Percentiles rank a stretch among this genome's conserved stretches.
Evolutionary conservation across 73 alveolate species (phyloP).

Genomic region (Breviolum minutum): DNA sequence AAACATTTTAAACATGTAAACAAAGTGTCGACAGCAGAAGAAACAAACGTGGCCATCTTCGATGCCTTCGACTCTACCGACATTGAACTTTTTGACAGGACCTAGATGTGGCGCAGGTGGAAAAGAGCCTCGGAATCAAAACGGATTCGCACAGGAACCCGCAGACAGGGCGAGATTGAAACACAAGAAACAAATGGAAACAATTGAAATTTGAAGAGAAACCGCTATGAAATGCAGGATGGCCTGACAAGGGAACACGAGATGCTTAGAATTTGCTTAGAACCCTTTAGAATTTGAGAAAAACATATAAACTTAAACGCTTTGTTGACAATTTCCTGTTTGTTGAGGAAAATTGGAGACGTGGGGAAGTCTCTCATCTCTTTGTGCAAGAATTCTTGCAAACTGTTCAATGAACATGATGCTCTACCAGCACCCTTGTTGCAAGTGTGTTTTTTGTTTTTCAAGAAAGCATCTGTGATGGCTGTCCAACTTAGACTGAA

Average conservation of each 20-base stretch:
- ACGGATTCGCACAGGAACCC: neutral
- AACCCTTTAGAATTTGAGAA: neutral
- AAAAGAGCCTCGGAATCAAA: slow-evolving; percentile 29
- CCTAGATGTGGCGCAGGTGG: slow-evolving; percentile 82
- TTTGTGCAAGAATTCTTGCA: slow-evolving; percentile 53
- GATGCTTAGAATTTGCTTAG: neutral
- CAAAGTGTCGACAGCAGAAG: neutral
- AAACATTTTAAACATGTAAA: neutral
- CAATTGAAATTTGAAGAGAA: neutral
- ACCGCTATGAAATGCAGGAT: no score
- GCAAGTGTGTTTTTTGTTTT: no score
- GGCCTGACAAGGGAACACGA: no score
- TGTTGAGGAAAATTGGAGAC: slow-evolving; percentile 70
- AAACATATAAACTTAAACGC: neutral
- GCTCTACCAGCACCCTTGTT: slow-evolving; percentile 22
- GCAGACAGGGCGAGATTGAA: neutral
- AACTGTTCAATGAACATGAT: slow-evolving; percentile 67
- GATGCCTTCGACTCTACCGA: no score
- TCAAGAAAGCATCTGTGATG: no score
- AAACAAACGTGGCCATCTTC: neutral
- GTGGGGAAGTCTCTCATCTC: slow-evolving; percentile 88
- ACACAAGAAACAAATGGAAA: neutral
- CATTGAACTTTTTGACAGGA: neutral
- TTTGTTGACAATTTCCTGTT: neutral
- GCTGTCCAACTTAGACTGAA: no score